Conservation (phyloP, 2,329 filamentous ascomycete species). For the Lojkania enalia region DNA sequence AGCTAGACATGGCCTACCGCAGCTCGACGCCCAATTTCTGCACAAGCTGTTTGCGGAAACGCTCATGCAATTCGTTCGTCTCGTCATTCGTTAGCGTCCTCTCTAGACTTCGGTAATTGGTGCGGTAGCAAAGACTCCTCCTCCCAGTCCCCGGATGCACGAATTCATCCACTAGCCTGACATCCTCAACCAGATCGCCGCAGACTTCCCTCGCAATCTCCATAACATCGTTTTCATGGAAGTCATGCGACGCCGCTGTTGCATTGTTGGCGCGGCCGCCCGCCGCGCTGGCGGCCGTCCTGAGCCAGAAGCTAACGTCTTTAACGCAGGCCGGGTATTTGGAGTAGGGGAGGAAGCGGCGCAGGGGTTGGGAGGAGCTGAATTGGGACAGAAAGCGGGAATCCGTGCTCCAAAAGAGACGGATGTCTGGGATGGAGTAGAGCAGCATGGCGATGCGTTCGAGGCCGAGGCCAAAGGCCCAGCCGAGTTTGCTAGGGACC, state of each 20-base stretch:
- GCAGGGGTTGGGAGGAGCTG: conserved; percentile 49
- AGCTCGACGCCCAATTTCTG: conserved; percentile 77
- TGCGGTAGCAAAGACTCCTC: conserved; percentile 85
- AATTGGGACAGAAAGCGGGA: conserved; percentile 87
- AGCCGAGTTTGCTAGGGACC: conserved; percentile 75
- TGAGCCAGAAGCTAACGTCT: conserved; percentile 93
- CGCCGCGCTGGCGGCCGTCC: conserved; percentile 27
- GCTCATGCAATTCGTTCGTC: conserved; percentile 73
- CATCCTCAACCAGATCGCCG: conserved; percentile 86
- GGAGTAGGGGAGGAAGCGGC: conserved; percentile 82
- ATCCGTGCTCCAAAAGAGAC: conserved; percentile 92
- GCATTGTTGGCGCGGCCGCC: conserved; percentile 46
- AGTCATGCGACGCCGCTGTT: conserved; percentile 40
- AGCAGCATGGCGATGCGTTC: conserved; percentile 97
- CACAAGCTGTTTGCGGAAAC: conserved; percentile 67
- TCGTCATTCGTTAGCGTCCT: conserved; percentile 84
- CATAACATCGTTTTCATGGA: conserved; percentile 98
- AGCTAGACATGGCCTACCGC: conserved; percentile 52
- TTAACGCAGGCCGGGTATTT: conserved; percentile 88
- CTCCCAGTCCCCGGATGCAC: conserved; percentile 81
- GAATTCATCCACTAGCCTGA: conserved; percentile 82
- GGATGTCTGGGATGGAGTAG: conserved; percentile 94
- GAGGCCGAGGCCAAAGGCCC: conserved; percentile 93
- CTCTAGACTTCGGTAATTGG: conserved; percentile 92
- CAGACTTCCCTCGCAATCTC: conserved; percentile 84